phyloP scores from a whole-genome alignment of 441 rosid species.

The Pelargonium exstipulatum region DNA sequence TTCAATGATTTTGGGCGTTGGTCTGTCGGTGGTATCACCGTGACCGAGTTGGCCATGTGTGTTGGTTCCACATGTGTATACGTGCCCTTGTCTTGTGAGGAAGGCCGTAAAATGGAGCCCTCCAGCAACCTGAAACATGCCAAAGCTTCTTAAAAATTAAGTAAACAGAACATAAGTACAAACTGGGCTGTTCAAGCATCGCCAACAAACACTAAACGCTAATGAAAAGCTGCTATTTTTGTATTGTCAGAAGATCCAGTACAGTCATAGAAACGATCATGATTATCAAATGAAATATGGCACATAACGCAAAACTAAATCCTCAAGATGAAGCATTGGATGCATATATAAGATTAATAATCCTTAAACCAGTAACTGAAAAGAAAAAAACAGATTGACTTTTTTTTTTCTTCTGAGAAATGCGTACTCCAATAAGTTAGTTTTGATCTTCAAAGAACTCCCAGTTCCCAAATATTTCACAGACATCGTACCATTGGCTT shows the following conservation, averaged over 20 bases:
- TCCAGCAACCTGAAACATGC: constrained; percentile 66
- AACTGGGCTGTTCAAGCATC: not conserved
- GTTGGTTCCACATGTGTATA: constrained; percentile 76
- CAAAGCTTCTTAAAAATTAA: not conserved
- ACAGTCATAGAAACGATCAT: not conserved
- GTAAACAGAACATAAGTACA: not conserved
- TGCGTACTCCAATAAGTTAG: not conserved
- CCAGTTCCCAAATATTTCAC: not conserved
- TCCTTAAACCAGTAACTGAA: not conserved
- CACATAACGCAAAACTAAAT: not conserved
- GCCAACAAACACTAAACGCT: not conserved
- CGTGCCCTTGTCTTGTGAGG: constrained; percentile 68
- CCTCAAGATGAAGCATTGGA: not conserved
- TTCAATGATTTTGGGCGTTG: constrained; percentile 59
- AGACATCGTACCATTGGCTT: not conserved
- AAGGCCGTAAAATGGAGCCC: constrained; percentile 85
- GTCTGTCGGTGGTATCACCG: constrained; percentile 71
- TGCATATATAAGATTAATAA: not conserved
- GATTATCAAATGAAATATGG: too few species aligned
- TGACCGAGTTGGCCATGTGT: constrained; percentile 88
- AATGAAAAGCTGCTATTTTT: too few species aligned
- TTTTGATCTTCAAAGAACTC: not conserved
- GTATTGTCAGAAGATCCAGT: not conserved
- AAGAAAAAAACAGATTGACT: not conserved
- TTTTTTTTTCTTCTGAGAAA: too few species aligned